A percentile compares a stretch with the other conserved stretches of the same genome.
Evolutionary conservation across 176 grass and related monocot genomes (phyloP).

Genomic region (Hsuehochloa calcarea): DNA sequence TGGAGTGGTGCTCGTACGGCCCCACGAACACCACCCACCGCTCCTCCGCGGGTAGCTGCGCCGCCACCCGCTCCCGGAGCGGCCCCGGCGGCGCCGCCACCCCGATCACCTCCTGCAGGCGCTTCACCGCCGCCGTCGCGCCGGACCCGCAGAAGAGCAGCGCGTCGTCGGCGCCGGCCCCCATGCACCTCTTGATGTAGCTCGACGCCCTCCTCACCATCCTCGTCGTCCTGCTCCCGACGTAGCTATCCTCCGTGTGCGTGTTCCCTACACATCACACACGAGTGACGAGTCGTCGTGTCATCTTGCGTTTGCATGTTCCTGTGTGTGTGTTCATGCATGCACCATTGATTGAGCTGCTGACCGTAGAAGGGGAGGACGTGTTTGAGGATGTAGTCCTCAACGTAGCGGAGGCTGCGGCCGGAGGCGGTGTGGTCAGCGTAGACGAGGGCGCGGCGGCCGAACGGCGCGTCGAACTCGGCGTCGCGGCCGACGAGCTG

Average conservation of each 20-base stretch:
- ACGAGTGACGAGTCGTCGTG: too few relatives aligned
- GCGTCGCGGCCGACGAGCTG: constrained; percentile 39
- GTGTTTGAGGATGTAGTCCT: constrained; percentile 72
- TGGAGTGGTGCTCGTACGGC: constrained; percentile 87
- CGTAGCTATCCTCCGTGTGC: constrained; percentile 83
- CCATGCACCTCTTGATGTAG: constrained; percentile 83
- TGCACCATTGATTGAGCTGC: background rate
- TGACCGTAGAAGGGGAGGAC: constrained; percentile 85
- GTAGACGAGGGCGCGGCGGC: constrained; percentile 58
- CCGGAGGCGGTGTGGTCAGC: constrained; percentile 82
- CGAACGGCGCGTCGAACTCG: constrained; percentile 77
- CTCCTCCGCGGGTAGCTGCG: constrained; percentile 42
- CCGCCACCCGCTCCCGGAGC: background rate
- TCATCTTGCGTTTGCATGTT: background rate
- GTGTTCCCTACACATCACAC: constrained; percentile 55
- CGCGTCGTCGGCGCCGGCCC: constrained; percentile 45
- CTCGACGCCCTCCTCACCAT: constrained; percentile 39
- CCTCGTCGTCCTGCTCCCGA: constrained; percentile 62
- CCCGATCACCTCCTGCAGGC: constrained; percentile 77
- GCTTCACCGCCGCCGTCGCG: constrained; percentile 65
- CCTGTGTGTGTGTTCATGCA: background rate
- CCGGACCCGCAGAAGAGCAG: constrained; percentile 80
- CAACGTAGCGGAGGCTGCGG: constrained; percentile 56
- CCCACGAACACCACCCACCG: constrained; percentile 80
- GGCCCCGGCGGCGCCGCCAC: constrained; percentile 39